Evolutionary conservation across 768 basidiomycete species (phyloP).

Genomic region (Suillus hirtellus): DNA sequence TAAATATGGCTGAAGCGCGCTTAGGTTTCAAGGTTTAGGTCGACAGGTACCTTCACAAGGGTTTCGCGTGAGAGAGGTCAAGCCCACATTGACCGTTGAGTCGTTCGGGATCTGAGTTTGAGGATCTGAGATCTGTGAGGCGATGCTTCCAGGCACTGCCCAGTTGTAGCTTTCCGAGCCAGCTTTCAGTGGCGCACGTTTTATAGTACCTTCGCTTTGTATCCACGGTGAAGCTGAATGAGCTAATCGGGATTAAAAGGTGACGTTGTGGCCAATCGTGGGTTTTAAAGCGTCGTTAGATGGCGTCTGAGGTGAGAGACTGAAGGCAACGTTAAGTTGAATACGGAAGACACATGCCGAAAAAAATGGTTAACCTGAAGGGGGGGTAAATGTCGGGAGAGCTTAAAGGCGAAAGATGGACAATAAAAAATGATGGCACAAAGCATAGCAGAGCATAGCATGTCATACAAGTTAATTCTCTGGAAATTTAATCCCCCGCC

Average conservation of each 20-base stretch:
- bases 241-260: slow-evolving; percentile 15
- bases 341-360: not conserved
- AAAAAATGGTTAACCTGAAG: slow-evolving; percentile 5
- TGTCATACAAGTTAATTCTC: not conserved
- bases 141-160: slow-evolving; percentile 17
- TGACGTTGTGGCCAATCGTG: slow-evolving; percentile 8
- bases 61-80: slow-evolving; percentile 10
- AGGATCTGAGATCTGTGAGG: slow-evolving; percentile 9
- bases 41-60: slow-evolving; percentile 10
- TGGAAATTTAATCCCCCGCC: slow-evolving; percentile 7
- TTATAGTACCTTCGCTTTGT: slow-evolving; percentile 9
- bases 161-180: not conserved
- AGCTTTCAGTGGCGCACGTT: slow-evolving; percentile 11
- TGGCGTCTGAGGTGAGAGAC: not conserved
- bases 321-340: not conserved
- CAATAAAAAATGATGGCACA: not conserved
- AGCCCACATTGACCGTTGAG: slow-evolving; percentile 4
- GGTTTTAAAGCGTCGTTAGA: slow-evolving; percentile 7
- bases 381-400: slow-evolving; percentile 11
- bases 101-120: slow-evolving; percentile 10
- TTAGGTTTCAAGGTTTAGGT: slow-evolving; percentile 4
- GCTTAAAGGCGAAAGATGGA: slow-evolving; percentile 1
- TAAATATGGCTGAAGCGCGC: slow-evolving; percentile 5
- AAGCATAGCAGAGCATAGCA: slow-evolving; percentile 6
- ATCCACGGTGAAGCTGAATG: slow-evolving; percentile 11